Percentiles rank a stretch among this genome's conserved stretches.
phyloP scores from a whole-genome alignment of 768 basidiomycete genomes.

The Pholiota molesta region DNA sequence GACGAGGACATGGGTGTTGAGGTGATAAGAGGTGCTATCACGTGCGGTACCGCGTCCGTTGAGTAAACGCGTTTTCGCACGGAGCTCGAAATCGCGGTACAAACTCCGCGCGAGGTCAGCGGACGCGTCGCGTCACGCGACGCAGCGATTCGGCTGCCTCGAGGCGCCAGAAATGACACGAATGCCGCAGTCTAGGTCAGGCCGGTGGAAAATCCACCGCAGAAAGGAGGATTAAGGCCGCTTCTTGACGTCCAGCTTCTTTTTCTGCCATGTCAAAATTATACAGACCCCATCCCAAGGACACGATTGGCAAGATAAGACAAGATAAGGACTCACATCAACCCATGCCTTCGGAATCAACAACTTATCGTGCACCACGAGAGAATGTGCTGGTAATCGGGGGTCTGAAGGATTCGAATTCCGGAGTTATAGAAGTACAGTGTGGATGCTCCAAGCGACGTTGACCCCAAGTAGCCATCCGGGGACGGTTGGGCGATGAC shows the following conservation, averaged over 20 bases:
- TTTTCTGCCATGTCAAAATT: background rate
- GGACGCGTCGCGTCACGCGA: slow-evolving; percentile 38
- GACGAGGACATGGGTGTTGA: slow-evolving; percentile 45
- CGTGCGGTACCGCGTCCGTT: slow-evolving; percentile 39
- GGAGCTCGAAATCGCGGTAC: slow-evolving; percentile 31
- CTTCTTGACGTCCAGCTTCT: slow-evolving; percentile 4
- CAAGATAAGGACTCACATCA: slow-evolving; percentile 3
- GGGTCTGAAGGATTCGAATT: too few relatives aligned
- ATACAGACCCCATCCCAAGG: background rate
- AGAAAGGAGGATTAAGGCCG: slow-evolving; percentile 2
- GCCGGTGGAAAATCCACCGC: background rate
- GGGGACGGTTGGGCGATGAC: too few relatives aligned
- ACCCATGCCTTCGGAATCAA: background rate
- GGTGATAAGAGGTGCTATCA: slow-evolving; percentile 47
- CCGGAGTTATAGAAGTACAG: too few relatives aligned
- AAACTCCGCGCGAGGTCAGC: slow-evolving; percentile 32
- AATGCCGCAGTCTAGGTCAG: background rate
- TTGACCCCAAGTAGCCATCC: too few relatives aligned
- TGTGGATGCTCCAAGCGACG: too few relatives aligned
- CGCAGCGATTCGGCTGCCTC: slow-evolving; percentile 8
- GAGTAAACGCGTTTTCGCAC: slow-evolving; percentile 47
- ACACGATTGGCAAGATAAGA: slow-evolving; percentile 2
- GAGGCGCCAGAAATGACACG: slow-evolving; percentile 5
- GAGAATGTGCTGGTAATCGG: background rate
- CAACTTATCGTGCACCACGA: background rate